phyloP scores from a whole-genome alignment of 305 asterid genomes.

The Coffea humblotiana region DNA sequence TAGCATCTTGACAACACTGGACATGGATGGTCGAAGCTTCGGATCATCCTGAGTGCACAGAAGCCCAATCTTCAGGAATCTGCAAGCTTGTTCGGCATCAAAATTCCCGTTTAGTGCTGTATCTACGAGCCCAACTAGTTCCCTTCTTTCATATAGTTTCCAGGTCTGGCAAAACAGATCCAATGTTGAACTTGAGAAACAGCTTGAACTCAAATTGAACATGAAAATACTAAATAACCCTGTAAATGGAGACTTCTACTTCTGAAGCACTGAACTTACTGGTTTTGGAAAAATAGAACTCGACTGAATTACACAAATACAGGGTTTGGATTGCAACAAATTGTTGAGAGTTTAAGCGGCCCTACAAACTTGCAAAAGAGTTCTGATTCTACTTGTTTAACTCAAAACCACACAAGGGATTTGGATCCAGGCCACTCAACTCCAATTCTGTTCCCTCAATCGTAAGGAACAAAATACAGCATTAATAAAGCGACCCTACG shows the following conservation, averaged over 20 bases:
- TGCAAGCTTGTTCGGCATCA: slow-evolving; percentile 85
- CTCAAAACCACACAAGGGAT: too few relatives aligned
- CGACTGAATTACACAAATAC: too few relatives aligned
- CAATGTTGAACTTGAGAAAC: not conserved
- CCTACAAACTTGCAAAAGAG: not conserved
- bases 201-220: not conserved
- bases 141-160: slow-evolving; percentile 64
- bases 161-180: slow-evolving; percentile 57
- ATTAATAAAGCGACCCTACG: not conserved
- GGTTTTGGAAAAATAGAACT: too few relatives aligned
- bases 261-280: too few relatives aligned
- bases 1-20: slow-evolving; percentile 70
- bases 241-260: too few relatives aligned
- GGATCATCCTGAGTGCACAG: slow-evolving; percentile 91
- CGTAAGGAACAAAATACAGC: not conserved
- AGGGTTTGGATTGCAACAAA: not conserved
- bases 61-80: slow-evolving; percentile 70
- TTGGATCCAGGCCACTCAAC: not conserved
- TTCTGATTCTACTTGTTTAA: not conserved
- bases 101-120: slow-evolving; percentile 58
- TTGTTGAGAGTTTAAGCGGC: too few relatives aligned
- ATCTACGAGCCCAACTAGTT: slow-evolving; percentile 67
- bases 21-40: slow-evolving; percentile 91
- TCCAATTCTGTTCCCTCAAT: not conserved
- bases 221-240: not conserved